phyloP scores from a whole-genome alignment of 1,284 basidiomycete genomes.

The Boletus nobilissimus region DNA sequence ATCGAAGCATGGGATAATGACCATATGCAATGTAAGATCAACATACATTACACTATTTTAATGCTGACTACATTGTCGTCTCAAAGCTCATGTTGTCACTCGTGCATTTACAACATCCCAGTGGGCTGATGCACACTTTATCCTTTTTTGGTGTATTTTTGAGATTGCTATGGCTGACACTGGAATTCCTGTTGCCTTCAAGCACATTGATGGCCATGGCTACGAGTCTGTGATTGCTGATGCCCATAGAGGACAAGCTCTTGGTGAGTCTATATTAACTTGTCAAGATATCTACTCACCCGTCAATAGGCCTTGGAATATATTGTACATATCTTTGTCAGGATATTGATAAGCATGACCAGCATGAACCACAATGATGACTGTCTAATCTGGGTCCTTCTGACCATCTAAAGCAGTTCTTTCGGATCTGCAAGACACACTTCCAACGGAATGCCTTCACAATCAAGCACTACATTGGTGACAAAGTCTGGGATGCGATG shows the following conservation, averaged over 20 bases:
- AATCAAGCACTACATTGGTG: no score
- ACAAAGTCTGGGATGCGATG: constrained; percentile 5
- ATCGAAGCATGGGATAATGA: constrained; percentile 20
- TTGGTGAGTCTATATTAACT: constrained; percentile 3
- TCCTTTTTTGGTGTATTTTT: constrained; percentile 3
- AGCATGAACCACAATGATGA: not conserved
- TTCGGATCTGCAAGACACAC: not conserved
- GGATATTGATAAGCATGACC: not conserved
- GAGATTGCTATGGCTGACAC: constrained; percentile 6
- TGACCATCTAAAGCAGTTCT: not conserved
- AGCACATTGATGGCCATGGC: constrained; percentile 1
- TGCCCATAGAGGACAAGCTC: constrained; percentile 1
- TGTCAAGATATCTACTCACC: not conserved
- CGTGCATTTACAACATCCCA: constrained; percentile 14
- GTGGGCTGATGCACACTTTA: constrained; percentile 8
- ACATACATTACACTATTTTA: no score
- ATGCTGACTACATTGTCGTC: no score
- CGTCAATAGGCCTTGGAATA: not conserved
- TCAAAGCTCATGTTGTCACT: not conserved
- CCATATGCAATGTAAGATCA: not conserved
- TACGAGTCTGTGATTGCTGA: constrained; percentile 17
- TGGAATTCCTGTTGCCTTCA: not conserved
- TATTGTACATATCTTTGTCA: not conserved
- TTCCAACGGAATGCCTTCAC: not conserved
- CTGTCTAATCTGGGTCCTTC: not conserved